These are phyloP conservation scores for Pseudogymnoascus sp. DNA, from an alignment of 2,329 filamentous ascomycete genomes.

Conservation along the genomic window DNA sequence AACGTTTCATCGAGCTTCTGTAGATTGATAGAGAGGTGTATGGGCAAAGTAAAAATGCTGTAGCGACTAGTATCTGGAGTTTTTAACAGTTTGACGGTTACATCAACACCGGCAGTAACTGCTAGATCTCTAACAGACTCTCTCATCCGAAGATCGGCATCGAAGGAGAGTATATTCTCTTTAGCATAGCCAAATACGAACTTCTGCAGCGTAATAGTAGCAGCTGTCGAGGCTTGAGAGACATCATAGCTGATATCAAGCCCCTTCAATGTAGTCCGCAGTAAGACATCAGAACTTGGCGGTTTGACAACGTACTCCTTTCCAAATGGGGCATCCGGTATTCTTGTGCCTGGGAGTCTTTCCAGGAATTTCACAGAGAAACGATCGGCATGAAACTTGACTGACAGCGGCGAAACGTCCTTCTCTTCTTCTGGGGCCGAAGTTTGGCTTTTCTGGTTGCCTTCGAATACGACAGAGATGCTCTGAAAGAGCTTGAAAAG, in stretches of 20 bases:
- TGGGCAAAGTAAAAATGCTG: constrained; percentile 66
- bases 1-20: constrained; percentile 79
- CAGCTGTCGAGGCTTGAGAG: constrained; percentile 17
- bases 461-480: constrained; percentile 11
- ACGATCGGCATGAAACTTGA: constrained; percentile 20
- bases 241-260: constrained; percentile 18
- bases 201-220: constrained; percentile 37
- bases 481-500: constrained; percentile 24
- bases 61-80: constrained; percentile 40
- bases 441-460: background rate
- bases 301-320: constrained; percentile 1
- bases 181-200: constrained; percentile 56
- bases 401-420: constrained; percentile 9
- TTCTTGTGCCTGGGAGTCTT: constrained; percentile 21
- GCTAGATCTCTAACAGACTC: constrained; percentile 53
- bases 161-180: constrained; percentile 56
- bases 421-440: background rate
- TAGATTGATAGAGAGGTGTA: constrained; percentile 70
- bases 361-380: constrained; percentile 27
- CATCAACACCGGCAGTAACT: constrained; percentile 47
- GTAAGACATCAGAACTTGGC: constrained; percentile 22
- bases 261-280: constrained; percentile 22
- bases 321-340: constrained; percentile 13
- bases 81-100: constrained; percentile 46
- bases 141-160: constrained; percentile 48